phyloP scores from a whole-genome alignment of 2,329 filamentous ascomycete genomes.

The Pseudopyrenochaeta lycopersici region DNA sequence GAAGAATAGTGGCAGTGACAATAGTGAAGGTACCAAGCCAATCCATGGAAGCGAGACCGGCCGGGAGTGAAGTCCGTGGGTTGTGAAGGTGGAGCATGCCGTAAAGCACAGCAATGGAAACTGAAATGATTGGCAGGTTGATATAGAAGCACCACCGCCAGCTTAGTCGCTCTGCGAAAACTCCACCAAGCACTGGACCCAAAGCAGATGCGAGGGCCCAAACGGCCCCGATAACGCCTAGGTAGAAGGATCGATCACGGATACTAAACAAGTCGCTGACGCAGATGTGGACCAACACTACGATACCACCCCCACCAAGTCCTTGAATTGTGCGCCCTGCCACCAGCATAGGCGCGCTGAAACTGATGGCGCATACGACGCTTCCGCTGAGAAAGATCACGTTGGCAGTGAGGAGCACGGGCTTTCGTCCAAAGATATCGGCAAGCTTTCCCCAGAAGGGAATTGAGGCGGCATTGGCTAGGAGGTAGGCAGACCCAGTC shows the following conservation, averaged over 20 bases:
- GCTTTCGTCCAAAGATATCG: constrained; percentile 51
- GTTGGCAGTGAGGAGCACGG: constrained; percentile 45
- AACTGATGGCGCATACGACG: constrained; percentile 59
- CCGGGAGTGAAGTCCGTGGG: constrained; percentile 56
- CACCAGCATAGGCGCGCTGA: constrained; percentile 62
- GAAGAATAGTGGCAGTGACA: constrained; percentile 57
- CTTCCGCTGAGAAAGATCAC: constrained; percentile 59
- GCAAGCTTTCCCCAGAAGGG: constrained; percentile 54
- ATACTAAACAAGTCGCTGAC: constrained; percentile 64
- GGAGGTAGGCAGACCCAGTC: constrained; percentile 66
- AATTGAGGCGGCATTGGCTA: constrained; percentile 49
- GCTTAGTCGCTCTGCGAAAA: constrained; percentile 54
- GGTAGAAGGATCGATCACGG: constrained; percentile 57
- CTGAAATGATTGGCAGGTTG: constrained; percentile 58
- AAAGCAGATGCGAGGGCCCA: constrained; percentile 65
- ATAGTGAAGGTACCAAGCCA: constrained; percentile 63
- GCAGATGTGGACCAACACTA: constrained; percentile 62
- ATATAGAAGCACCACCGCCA: constrained; percentile 63
- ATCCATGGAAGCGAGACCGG: constrained; percentile 61
- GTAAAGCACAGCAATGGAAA: constrained; percentile 59
- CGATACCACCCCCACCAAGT: constrained; percentile 62
- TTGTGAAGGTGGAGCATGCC: constrained; percentile 64
- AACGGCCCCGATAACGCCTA: constrained; percentile 61
- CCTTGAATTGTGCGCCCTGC: constrained; percentile 64
- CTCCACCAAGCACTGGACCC: constrained; percentile 63